Percentiles rank a stretch among this genome's conserved stretches.
These are phyloP conservation scores for Atkinsonella hypoxylon DNA, from an alignment of 2,329 filamentous ascomycete species.

Conservation along the genomic window DNA sequence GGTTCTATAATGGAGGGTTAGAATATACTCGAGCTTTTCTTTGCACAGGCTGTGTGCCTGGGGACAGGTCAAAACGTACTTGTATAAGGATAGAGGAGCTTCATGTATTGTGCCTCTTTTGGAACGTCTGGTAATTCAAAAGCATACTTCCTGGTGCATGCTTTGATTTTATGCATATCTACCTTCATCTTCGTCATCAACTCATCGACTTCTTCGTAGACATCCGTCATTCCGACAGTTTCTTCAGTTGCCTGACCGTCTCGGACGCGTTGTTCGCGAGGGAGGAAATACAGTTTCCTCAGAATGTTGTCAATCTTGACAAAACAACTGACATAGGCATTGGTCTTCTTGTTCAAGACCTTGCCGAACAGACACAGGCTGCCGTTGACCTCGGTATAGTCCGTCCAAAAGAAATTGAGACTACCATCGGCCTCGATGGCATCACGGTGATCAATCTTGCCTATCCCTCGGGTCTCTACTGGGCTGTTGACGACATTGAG, in stretches of 20 bases:
- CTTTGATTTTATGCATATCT: constrained; percentile 85
- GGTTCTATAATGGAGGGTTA: constrained; percentile 36
- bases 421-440: constrained; percentile 91
- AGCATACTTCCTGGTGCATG: constrained; percentile 81
- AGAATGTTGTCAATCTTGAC: constrained; percentile 92
- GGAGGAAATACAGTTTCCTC: constrained; percentile 86
- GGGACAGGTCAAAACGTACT: constrained; percentile 29
- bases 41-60: background rate
- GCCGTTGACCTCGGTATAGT: constrained; percentile 87
- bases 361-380: constrained; percentile 93
- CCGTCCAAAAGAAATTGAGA: constrained; percentile 90
- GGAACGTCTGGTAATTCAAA: constrained; percentile 85
- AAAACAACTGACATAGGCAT: constrained; percentile 78
- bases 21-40: background rate
- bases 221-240: constrained; percentile 73
- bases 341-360: constrained; percentile 77
- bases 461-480: constrained; percentile 50
- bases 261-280: constrained; percentile 49
- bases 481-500: constrained; percentile 77
- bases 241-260: constrained; percentile 60
- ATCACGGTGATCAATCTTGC: constrained; percentile 73
- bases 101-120: constrained; percentile 82
- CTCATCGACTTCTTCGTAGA: constrained; percentile 78
- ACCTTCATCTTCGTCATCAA: constrained; percentile 84
- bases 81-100: constrained; percentile 90